Evolutionary conservation across 306 rosid species (phyloP).

Genomic region (Cucurbita argyrosperma): DNA sequence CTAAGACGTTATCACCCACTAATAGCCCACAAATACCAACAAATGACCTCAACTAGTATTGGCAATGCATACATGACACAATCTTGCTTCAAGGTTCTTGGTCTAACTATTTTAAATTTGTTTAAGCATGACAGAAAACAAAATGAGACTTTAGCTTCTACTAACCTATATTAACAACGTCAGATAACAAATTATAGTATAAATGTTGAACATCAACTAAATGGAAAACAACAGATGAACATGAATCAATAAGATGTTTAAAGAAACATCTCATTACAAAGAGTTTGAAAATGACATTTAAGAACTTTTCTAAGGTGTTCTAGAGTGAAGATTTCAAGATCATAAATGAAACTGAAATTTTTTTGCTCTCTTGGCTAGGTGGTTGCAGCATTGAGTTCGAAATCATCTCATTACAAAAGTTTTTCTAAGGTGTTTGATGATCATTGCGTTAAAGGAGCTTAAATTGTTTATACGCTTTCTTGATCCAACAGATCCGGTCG

Average conservation of each 20-base stretch:
- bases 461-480: neutral
- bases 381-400: neutral
- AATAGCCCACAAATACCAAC: neutral
- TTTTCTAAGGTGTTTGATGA: neutral
- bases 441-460: neutral
- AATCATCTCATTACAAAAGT: too few relatives aligned
- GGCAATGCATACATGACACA: neutral
- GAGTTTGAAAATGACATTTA: too few relatives aligned
- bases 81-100: neutral
- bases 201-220: neutral
- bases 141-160: neutral
- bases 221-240: neutral
- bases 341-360: neutral
- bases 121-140: neutral
- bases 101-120: neutral
- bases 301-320: neutral
- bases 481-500: neutral
- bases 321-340: neutral
- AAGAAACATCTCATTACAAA: neutral
- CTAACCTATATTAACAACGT: neutral
- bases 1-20: neutral
- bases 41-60: neutral
- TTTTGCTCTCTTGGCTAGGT: neutral
- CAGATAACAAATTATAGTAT: neutral
- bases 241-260: neutral